Evolutionary conservation across 148 eudicot genomes (phyloP).

Genomic region (Selenicereus undatus): DNA sequence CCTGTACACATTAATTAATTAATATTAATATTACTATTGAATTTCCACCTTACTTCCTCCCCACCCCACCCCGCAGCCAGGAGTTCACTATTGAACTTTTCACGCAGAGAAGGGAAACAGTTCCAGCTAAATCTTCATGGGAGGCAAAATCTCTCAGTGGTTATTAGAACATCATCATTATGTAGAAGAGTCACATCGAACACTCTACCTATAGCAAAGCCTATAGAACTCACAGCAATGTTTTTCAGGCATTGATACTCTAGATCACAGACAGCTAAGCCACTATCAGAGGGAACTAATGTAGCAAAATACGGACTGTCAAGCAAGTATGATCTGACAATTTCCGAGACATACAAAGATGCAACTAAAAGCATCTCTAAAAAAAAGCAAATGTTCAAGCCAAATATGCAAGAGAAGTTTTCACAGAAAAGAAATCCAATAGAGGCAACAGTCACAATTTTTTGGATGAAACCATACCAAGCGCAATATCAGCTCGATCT

Average conservation of each 20-base stretch:
- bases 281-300: neutral
- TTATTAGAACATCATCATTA: neutral
- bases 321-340: neutral
- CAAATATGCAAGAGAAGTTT: neutral
- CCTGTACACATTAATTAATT: neutral
- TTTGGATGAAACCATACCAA: slow-evolving; percentile 46
- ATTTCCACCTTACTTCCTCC: neutral
- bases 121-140: neutral
- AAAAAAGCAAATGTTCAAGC: neutral
- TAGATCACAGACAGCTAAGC: neutral
- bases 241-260: neutral
- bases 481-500: slow-evolving; percentile 53
- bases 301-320: neutral
- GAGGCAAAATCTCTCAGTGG: neutral
- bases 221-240: too few species aligned
- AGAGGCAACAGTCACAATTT: too few species aligned
- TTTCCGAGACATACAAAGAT: neutral
- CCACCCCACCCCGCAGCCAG: neutral
- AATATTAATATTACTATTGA: neutral
- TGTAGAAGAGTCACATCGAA: too few species aligned
- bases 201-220: neutral
- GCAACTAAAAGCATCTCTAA: neutral
- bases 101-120: neutral
- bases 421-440: too few species aligned
- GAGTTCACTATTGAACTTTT: neutral